Percentiles rank a stretch among this genome's conserved stretches.
phyloP scores from a whole-genome alignment of 176 grass and related monocot genomes.

The Thinopyrum elongatum region DNA sequence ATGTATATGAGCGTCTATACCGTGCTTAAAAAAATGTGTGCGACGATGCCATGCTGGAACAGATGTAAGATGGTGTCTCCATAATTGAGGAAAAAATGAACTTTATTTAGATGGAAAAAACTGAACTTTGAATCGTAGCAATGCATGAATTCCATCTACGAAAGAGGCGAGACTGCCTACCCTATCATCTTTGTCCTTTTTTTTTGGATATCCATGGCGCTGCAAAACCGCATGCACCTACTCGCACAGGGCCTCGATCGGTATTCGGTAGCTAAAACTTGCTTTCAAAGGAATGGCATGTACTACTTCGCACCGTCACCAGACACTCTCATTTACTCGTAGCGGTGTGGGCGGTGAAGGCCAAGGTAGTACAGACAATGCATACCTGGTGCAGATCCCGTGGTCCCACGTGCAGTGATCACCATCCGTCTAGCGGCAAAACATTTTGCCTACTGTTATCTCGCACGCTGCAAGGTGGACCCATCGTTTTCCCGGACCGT shows the following conservation, averaged over 20 bases:
- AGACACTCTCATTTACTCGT: constrained; percentile 21
- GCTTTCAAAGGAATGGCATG: background rate
- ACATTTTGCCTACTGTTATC: background rate
- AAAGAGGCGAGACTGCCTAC: background rate
- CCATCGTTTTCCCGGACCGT: background rate
- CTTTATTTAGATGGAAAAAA: too few relatives aligned
- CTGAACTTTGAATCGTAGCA: background rate
- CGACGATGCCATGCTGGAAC: too few relatives aligned
- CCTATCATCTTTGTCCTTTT: background rate
- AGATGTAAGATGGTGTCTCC: too few relatives aligned
- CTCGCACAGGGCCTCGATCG: background rate
- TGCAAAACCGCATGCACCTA: background rate
- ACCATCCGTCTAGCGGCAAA: background rate
- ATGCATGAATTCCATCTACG: background rate
- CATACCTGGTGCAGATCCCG: constrained; percentile 16
- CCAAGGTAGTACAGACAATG: background rate
- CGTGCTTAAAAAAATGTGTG: too few relatives aligned
- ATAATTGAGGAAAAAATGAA: too few relatives aligned
- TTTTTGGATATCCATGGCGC: background rate
- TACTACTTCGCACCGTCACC: background rate
- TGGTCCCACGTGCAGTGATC: constrained; percentile 5
- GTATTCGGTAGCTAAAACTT: background rate
- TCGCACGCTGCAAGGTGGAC: background rate
- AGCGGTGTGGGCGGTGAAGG: constrained; percentile 13
- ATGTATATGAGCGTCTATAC: too few relatives aligned